Evolutionary conservation across 2,329 filamentous ascomycete genomes (phyloP), one percentile per base, ranked within the genome.

Genomic region (Fusarium stilboides): DNA sequence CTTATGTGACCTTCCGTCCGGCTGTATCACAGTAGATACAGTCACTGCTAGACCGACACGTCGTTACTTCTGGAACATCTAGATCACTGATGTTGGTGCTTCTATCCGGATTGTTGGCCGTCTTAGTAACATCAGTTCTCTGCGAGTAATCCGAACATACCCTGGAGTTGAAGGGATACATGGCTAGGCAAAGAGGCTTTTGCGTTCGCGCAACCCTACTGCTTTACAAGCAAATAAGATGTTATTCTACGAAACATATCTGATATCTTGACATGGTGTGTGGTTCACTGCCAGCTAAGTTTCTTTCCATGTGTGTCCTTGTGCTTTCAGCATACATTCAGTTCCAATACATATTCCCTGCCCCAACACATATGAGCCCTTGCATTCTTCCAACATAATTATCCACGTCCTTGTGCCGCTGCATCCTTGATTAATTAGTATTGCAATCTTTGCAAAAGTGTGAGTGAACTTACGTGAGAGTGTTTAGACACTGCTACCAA

Each of bases 401-500:
- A 19, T 20, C 19, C 5, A 15, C 15, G 7, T 26, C n/a, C 20
- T 20, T 31, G 14, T 13, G 12, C 15, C 17, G 14, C 37, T 43
- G 12, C 6, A 17, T 42, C 8, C 22, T 13, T 37, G 22, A 8
- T 6, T 14, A n/a, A n/a, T 51, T 26, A 62, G 19, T 10, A 20
- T n/a, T 39, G 8, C 17, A 6, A 9, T 24, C 12, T 51, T 15
- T 5, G 8, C 14, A n/a, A 13, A 39, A 20, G 33, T 19, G 8
- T 22, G 37, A 26, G 2, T 19, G 39, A 22, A 45, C 52, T 13
- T 62, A 45, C 43, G 9, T 40, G 33, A 36, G 42, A 45, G 19
- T 40, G 39, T 39, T 65, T n/a, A 71, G 8, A 44, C 39, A 31
- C 51, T 63, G 31, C 39, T 53, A 6, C 69, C 57, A 22, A 75